phyloP scores from a whole-genome alignment of 208 protist genomes.

The Leishmania amazonensis region DNA sequence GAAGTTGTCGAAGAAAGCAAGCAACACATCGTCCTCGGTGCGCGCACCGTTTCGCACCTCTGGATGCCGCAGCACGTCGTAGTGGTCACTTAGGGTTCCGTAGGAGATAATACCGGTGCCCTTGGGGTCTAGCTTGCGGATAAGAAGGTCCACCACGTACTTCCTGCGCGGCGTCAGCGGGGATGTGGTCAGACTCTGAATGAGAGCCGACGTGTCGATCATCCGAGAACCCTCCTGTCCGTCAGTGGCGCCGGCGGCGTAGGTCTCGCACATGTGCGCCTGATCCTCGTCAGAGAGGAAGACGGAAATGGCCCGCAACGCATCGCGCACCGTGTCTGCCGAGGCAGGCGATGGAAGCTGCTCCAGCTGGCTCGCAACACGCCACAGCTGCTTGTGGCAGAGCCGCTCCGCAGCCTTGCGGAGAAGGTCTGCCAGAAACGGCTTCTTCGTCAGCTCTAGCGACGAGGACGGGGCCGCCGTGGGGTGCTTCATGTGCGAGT shows the following conservation, averaged over 20 bases:
- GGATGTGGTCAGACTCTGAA: slow-evolving; percentile 40
- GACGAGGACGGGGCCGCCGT: slow-evolving; percentile 20
- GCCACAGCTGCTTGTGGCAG: slow-evolving; percentile 71
- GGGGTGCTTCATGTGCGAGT: not conserved
- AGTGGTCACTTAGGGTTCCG: slow-evolving; percentile 42
- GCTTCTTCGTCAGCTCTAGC: slow-evolving; percentile 18
- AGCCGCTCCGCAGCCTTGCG: slow-evolving; percentile 68
- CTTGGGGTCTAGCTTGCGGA: slow-evolving; percentile 59
- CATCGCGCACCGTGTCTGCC: slow-evolving; percentile 51
- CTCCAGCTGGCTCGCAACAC: slow-evolving; percentile 47
- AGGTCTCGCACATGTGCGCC: slow-evolving; percentile 33
- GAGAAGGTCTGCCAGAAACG: slow-evolving; percentile 39
- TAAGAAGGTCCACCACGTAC: slow-evolving; percentile 66
- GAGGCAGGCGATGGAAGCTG: slow-evolving; percentile 26
- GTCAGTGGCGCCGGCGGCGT: slow-evolving; percentile 8
- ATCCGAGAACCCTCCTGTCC: not conserved
- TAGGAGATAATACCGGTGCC: slow-evolving; percentile 50
- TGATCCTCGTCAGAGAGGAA: slow-evolving; percentile 73
- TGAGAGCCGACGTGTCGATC: slow-evolving; percentile 37
- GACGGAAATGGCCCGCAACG: slow-evolving; percentile 60
- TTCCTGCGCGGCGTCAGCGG: slow-evolving; percentile 57
- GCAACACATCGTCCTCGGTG: slow-evolving; percentile 47
- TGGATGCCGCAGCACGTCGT: slow-evolving; percentile 83
- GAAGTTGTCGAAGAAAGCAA: slow-evolving; percentile 62
- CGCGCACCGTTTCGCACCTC: slow-evolving; percentile 43